Conservation (phyloP, 139 green algal genomes). For the Marvania coccoides region DNA sequence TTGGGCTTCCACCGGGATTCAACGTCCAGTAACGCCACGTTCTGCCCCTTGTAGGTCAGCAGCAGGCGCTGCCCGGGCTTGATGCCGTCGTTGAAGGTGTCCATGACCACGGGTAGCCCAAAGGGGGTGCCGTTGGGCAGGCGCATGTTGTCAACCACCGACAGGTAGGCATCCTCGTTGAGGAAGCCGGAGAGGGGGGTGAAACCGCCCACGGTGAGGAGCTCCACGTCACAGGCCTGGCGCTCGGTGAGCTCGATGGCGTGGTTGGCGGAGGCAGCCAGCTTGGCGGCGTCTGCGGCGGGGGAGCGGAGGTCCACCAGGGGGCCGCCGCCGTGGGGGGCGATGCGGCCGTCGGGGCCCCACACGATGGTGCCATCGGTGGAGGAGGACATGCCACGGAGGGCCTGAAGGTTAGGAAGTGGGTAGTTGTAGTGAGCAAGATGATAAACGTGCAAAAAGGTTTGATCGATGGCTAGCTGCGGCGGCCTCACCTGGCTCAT, state of each 20-base stretch:
- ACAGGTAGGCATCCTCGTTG: slow-evolving; percentile 67
- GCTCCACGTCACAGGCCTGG: slow-evolving; percentile 86
- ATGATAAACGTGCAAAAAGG: background rate
- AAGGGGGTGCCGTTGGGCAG: slow-evolving; percentile 64
- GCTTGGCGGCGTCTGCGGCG: slow-evolving; percentile 18
- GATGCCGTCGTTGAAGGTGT: slow-evolving; percentile 68
- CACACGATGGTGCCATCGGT: slow-evolving; percentile 2
- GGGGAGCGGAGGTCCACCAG: slow-evolving; percentile 26
- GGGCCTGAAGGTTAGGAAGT: background rate
- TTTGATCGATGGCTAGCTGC: background rate
- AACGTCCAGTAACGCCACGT: slow-evolving; percentile 75
- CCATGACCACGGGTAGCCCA: slow-evolving; percentile 84
- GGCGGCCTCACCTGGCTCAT: background rate
- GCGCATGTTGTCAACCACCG: slow-evolving; percentile 69
- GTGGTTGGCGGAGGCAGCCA: slow-evolving; percentile 42
- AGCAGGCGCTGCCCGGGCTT: slow-evolving; percentile 68
- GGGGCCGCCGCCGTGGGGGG: slow-evolving; percentile 16
- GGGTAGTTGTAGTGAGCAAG: background rate
- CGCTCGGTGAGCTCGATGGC: slow-evolving; percentile 74
- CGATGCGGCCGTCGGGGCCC: slow-evolving; percentile 23
- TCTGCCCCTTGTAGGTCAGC: slow-evolving; percentile 77
- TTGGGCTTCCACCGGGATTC: slow-evolving; percentile 78
- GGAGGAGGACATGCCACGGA: background rate
- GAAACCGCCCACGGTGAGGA: slow-evolving; percentile 78
- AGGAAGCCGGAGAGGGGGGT: slow-evolving; percentile 86